A percentile compares a stretch with the other conserved stretches of the same genome.
These are phyloP conservation scores for Rhododendron henanense DNA, from an alignment of 148 eudicot genomes.

Conservation along the genomic window DNA sequence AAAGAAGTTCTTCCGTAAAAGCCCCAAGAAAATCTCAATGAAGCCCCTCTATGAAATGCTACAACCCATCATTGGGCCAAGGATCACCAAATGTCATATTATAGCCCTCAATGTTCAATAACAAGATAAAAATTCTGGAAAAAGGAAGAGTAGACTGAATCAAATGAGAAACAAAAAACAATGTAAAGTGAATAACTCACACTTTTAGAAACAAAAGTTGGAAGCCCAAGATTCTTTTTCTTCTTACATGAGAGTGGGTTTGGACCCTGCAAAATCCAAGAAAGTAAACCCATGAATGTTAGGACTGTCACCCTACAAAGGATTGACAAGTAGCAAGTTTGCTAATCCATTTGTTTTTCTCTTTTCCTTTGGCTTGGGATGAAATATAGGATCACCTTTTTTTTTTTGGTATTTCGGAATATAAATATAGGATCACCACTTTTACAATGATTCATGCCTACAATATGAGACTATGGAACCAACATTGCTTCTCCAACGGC, in stretches of 20 bases:
- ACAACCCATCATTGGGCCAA: background rate
- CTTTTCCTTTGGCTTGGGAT: background rate
- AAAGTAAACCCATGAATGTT: background rate
- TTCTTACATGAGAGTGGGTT: constrained; percentile 87
- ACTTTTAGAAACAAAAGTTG: constrained; percentile 28
- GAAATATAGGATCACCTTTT: background rate
- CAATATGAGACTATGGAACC: background rate
- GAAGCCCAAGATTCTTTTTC: constrained; percentile 47
- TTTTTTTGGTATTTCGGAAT: no score
- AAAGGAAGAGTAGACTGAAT: background rate
- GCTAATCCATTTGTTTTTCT: background rate
- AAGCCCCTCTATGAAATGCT: background rate
- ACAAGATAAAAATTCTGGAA: background rate
- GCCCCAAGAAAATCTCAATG: background rate
- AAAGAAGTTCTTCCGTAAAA: background rate
- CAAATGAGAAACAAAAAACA: background rate
- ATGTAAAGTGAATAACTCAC: constrained; percentile 21
- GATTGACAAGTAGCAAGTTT: background rate
- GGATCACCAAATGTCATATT: background rate
- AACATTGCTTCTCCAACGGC: background rate
- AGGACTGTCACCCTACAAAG: background rate
- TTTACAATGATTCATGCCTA: background rate
- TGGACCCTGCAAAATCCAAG: constrained; percentile 64
- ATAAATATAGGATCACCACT: background rate
- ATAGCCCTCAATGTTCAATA: background rate